These are phyloP conservation scores for Globisporangium uncinulatum DNA, from an alignment of 352 stramenopile genomes.

Conservation along the genomic window DNA sequence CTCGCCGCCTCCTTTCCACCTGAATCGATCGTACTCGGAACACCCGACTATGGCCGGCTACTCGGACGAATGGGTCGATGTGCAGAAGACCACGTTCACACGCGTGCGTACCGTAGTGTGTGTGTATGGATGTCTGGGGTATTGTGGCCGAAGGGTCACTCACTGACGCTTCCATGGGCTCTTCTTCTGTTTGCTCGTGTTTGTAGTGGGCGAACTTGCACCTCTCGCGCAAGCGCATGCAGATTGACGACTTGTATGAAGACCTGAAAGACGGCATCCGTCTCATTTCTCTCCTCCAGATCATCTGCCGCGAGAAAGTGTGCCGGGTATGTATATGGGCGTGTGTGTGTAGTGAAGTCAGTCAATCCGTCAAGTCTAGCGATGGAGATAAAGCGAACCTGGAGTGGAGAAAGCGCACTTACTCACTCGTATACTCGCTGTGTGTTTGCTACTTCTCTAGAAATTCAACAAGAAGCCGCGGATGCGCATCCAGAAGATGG, in stretches of 20 bases:
- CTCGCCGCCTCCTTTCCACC: constrained; percentile 1
- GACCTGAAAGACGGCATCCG: constrained; percentile 86
- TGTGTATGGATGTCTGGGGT: not conserved
- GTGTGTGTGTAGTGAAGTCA: too few relatives aligned
- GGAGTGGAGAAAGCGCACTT: too few relatives aligned
- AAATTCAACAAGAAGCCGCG: constrained; percentile 92
- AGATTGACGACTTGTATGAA: constrained; percentile 88
- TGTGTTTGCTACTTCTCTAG: constrained; percentile 16
- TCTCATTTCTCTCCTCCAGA: constrained; percentile 85
- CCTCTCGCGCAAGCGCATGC: constrained; percentile 81
- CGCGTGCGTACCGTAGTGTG: constrained; percentile 33
- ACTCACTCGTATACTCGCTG: not conserved
- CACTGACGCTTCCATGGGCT: not conserved
- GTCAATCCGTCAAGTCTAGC: too few relatives aligned
- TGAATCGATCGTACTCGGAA: not conserved
- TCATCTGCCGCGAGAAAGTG: constrained; percentile 85
- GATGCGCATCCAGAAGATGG: constrained; percentile 92
- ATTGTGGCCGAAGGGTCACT: not conserved
- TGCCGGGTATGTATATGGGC: constrained; percentile 40
- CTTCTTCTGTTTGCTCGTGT: not conserved
- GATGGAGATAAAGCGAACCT: too few relatives aligned
- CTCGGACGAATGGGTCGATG: constrained; percentile 84
- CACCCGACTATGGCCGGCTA: constrained; percentile 46
- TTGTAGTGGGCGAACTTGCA: constrained; percentile 88
- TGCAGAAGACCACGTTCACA: constrained; percentile 92